Conservation (phyloP, 139 green algal species). For the Yamagishiella unicocca region DNA sequence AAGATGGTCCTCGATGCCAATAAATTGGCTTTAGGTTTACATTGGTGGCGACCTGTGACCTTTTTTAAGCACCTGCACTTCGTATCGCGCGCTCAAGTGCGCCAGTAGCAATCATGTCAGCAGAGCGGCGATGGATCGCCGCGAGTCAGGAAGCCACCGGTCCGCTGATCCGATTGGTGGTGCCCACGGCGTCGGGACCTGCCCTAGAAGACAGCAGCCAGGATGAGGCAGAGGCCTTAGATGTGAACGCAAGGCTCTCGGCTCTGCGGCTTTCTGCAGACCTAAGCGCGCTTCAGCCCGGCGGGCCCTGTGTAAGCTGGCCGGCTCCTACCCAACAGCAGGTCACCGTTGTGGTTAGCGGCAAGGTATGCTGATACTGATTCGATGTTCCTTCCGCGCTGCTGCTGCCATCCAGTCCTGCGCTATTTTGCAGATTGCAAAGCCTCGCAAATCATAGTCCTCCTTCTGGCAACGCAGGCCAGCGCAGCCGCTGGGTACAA, state of each 20-base stretch:
- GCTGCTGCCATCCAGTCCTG: no score
- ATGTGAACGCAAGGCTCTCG: not conserved
- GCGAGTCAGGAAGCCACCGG: not conserved
- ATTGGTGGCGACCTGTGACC: no score
- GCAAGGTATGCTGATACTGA: conserved; percentile 11
- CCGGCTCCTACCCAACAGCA: not conserved
- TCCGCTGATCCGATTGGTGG: conserved; percentile 7
- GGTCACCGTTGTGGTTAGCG: conserved; percentile 22
- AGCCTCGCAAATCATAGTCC: not conserved
- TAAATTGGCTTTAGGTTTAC: no score
- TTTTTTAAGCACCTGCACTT: no score
- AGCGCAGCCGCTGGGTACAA: conserved; percentile 10
- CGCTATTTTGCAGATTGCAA: no score
- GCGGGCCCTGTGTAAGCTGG: conserved; percentile 27
- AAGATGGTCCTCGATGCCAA: no score
- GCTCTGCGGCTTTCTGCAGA: not conserved
- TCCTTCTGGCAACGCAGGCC: not conserved
- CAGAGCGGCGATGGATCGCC: not conserved
- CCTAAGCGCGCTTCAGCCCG: conserved; percentile 27
- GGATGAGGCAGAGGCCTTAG: not conserved
- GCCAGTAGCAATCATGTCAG: not conserved
- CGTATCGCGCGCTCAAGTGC: no score
- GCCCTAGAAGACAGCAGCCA: not conserved
- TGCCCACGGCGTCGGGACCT: not conserved
- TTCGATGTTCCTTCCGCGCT: no score